phyloP scores from a whole-genome alignment of 1,284 basidiomycete species.

The Malassezia sp. region DNA sequence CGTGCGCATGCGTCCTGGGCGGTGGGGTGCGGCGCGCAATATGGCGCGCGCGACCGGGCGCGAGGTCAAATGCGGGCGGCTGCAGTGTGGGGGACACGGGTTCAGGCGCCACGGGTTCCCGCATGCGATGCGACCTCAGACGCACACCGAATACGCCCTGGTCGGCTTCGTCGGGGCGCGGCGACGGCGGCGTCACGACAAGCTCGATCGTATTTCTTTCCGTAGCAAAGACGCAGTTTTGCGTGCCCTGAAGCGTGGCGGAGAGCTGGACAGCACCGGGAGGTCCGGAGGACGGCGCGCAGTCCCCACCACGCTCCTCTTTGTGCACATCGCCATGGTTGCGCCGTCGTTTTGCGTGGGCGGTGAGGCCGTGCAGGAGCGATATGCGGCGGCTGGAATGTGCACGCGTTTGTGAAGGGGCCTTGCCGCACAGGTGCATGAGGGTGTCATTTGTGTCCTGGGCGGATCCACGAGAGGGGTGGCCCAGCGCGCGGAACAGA shows the following conservation, averaged over 20 bases:
- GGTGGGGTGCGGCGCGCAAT: no score
- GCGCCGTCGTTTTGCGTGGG: conserved; percentile 7
- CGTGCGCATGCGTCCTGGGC: no score
- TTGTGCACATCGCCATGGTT: background rate
- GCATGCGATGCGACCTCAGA: conserved; percentile 8
- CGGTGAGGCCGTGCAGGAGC: conserved; percentile 7
- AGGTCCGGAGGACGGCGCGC: background rate
- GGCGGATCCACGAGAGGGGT: no score
- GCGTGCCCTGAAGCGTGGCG: conserved; percentile 11
- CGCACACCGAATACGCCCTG: conserved; percentile 1
- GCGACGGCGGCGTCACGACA: conserved; percentile 14
- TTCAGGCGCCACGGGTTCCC: background rate
- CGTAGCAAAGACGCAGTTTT: conserved; percentile 12
- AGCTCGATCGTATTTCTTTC: conserved; percentile 8
- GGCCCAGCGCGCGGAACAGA: conserved; percentile 9
- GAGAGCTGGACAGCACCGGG: conserved; percentile 1
- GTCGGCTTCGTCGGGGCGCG: background rate
- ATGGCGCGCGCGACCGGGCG: conserved; percentile 13
- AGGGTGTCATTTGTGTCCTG: no score
- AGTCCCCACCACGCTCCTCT: background rate
- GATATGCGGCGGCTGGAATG: no score
- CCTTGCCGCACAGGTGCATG: no score
- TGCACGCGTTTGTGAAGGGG: no score
- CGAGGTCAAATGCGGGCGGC: conserved; percentile 16
- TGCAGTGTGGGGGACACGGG: conserved; percentile 1